Evolutionary conservation across 78 protist genomes (phyloP).

Genomic region (Speleostelium caveatum): DNA sequence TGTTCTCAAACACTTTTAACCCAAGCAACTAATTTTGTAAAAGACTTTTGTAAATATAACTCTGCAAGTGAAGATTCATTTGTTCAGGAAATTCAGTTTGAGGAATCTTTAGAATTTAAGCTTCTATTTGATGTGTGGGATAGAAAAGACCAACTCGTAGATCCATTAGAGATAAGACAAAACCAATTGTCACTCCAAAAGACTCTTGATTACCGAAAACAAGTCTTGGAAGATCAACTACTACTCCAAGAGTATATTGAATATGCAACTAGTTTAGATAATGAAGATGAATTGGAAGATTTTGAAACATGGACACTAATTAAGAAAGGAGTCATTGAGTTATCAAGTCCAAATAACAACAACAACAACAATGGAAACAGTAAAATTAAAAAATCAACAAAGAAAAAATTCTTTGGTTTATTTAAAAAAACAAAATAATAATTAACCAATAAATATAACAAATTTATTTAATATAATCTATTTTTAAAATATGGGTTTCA

Average conservation of each 20-base stretch:
- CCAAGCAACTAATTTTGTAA: slow-evolving; percentile 6
- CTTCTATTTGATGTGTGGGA: slow-evolving; percentile 51
- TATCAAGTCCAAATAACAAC: background rate
- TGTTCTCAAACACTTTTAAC: slow-evolving; percentile 7
- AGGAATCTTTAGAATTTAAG: slow-evolving; percentile 52
- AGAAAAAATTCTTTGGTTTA: slow-evolving; percentile 60
- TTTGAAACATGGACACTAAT: slow-evolving; percentile 54
- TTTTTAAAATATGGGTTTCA: too few species aligned
- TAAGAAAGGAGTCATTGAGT: slow-evolving; percentile 34
- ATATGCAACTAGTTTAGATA: background rate
- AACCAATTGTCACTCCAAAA: slow-evolving; percentile 10
- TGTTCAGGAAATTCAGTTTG: slow-evolving; percentile 4
- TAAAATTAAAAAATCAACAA: slow-evolving; percentile 28
- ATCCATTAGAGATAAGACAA: slow-evolving; percentile 45
- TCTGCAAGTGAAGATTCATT: background rate
- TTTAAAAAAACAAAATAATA: slow-evolving; percentile 2
- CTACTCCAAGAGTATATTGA: slow-evolving; percentile 29
- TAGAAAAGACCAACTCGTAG: slow-evolving; percentile 43
- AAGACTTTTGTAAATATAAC: slow-evolving; percentile 40
- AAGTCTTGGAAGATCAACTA: slow-evolving; percentile 35
- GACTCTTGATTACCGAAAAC: slow-evolving; percentile 35
- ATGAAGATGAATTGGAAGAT: slow-evolving; percentile 50
- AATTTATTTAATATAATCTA: too few species aligned
- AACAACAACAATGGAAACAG: background rate
- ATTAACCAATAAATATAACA: background rate